Conservation (phyloP, 805 yeast genomes). For the Helenozyma baotianmanensis region DNA sequence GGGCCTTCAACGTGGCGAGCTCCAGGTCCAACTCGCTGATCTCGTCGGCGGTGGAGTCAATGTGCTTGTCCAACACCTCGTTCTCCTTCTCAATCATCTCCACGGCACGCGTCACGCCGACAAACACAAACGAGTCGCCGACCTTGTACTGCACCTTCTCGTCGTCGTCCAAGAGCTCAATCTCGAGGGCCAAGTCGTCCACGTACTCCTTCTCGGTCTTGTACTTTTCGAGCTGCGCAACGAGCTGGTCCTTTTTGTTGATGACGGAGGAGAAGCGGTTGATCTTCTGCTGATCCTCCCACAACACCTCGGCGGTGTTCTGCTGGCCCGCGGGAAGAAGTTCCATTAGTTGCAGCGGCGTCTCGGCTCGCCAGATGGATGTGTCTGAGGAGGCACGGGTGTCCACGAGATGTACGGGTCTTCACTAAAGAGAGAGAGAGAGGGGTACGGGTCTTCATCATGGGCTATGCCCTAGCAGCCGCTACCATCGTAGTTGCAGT, state of each 20-base stretch:
- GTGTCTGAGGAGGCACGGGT: too few relatives aligned
- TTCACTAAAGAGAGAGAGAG: too few relatives aligned
- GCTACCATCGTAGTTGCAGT: too few relatives aligned
- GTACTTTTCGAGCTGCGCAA: conserved; percentile 43
- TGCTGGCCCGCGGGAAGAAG: conserved; percentile 52
- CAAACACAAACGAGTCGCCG: conserved; percentile 74
- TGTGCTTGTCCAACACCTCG: conserved; percentile 46
- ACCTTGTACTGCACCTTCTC: conserved; percentile 70
- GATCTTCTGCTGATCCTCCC: conserved; percentile 87
- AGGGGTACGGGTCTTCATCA: too few relatives aligned
- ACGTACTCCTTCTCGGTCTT: conserved; percentile 78
- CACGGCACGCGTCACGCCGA: conserved; percentile 63
- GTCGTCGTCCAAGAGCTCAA: conserved; percentile 78
- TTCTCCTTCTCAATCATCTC: conserved; percentile 62
- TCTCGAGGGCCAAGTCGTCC: conserved; percentile 79
- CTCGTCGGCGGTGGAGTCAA: conserved; percentile 42
- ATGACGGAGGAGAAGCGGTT: conserved; percentile 84
- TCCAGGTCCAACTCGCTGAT: conserved; percentile 51
- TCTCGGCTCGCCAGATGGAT: too few relatives aligned
- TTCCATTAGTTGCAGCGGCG: conserved; percentile 39
- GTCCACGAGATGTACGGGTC: too few relatives aligned
- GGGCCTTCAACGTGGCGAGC: conserved; percentile 59
- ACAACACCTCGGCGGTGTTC: conserved; percentile 57
- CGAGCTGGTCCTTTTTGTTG: conserved; percentile 57
- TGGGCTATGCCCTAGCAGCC: too few relatives aligned